A percentile compares a stretch with the other conserved stretches of the same genome.
These are phyloP conservation scores for Aspergillus carbonarius DNA, from an alignment of 2,329 filamentous ascomycete species.

Conservation along the genomic window DNA sequence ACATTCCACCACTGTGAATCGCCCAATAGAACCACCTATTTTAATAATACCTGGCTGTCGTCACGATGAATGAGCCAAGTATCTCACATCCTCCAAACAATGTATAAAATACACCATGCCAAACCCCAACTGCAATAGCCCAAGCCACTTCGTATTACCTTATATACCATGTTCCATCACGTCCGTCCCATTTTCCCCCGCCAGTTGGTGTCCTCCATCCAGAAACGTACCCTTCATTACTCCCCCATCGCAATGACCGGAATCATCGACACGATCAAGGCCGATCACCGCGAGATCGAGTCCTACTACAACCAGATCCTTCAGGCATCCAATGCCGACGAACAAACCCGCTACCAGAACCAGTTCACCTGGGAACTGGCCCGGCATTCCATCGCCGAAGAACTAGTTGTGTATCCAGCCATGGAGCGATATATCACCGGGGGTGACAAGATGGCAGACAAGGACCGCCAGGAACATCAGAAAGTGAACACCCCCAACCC, in stretches of 20 bases:
- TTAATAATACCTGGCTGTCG: too few relatives aligned
- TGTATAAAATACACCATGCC: too few relatives aligned
- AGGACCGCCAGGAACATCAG: constrained; percentile 49
- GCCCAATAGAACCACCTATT: too few relatives aligned
- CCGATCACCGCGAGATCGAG: constrained; percentile 42
- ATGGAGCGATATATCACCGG: constrained; percentile 50
- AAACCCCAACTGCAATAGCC: too few relatives aligned
- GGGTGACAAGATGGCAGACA: constrained; percentile 46
- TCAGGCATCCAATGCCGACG: constrained; percentile 38
- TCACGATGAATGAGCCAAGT: too few relatives aligned
- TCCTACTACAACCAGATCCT: constrained; percentile 44
- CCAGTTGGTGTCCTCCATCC: too few relatives aligned
- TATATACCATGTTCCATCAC: too few relatives aligned
- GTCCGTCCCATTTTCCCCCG: too few relatives aligned
- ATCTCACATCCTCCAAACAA: too few relatives aligned
- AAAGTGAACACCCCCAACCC: not conserved
- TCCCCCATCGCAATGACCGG: constrained; percentile 6
- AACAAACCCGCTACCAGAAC: constrained; percentile 48
- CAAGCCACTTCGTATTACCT: too few relatives aligned
- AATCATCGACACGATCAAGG: constrained; percentile 36
- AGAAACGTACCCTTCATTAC: not conserved
- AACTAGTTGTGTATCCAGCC: constrained; percentile 54
- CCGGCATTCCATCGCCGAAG: constrained; percentile 51
- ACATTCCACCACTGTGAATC: too few relatives aligned
- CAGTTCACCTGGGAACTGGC: constrained; percentile 53